Evolutionary conservation across 495 filamentous ascomycete species (phyloP), one percentile per base, ranked within the genome.

Genomic region (Elaphomyces granulatus): DNA sequence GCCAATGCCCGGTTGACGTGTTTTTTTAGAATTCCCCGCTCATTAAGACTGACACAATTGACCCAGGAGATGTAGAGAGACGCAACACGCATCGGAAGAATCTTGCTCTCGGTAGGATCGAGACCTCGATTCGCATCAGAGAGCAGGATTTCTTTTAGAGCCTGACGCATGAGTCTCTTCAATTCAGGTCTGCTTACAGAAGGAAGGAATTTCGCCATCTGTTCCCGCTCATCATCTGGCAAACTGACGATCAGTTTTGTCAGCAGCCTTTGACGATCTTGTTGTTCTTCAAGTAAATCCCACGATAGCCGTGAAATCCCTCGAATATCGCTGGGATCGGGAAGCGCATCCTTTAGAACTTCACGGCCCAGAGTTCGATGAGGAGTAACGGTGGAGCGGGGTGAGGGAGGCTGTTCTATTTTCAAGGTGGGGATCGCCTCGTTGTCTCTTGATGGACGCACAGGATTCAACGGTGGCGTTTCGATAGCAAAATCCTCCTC

Each of bases 51-150:
- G 7, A 42, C 38, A 17, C 59, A 55, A 26, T 59, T 55, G 7
- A 61, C 38, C 58, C 61, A 69, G 14, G 58, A 61, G 16, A 69
- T 53, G 28, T 54, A 64, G 36, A 64, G 49, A 10, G 52, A 45
- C 1, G 54, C 53, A 4, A 55, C 46, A 2, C 56, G 54, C 54
- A 66, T 59, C 15, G 56, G 36, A 2, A 46, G 14, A 6, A 6
- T 12, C 8, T 37, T 17, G 10, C 41, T 49, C 14, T 50, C 38
- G 1, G 17, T 9, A 2, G 39, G n/a, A 17, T 45, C 41, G 23
- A 52, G 21, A n/a, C 43, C 42, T 8, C 12, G 18, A 4, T 9
- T 34, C 3, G 38, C 10, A 36, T 43, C 16, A n/a, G 37, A 15
- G 9, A 47, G 20, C 1, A 31, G 20, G 15, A 59, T 20, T 33